Evolutionary conservation across 805 yeast species (phyloP), one percentile per base, ranked within the genome.

Genomic region (Candida silvicultrix): DNA sequence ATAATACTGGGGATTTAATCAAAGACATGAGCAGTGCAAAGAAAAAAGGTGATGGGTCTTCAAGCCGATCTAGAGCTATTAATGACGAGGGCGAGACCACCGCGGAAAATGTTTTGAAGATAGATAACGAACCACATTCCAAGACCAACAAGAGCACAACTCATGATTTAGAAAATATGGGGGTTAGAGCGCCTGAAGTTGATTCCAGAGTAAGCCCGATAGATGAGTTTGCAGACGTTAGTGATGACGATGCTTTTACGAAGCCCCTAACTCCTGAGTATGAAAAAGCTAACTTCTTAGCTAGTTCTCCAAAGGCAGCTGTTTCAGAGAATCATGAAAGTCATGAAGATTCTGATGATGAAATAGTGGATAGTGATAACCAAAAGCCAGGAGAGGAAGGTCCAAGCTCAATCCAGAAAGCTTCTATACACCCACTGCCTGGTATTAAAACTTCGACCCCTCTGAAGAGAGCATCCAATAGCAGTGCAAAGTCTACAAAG

Each of bases 311-410:
- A 15, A 35, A 32, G 12, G 35, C n/a, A 32, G 4, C 35, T 5
- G n/a, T 32, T 32, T 10, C 38, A 7, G 14, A 37, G 21, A 14
- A 42, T 39, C 46, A 43, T n/a, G 43, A 43, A 20, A 20, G 32
- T 18, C 18, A 31, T n/a, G 28, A 35, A 2, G 31, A 40, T 5
- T 20, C 18, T 32, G 44, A 41, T 25, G 23, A 21, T 34, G 41
- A 39, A 16, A 23, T 25, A n/a, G 20, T 40, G 25, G 31, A 49
- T 21, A 49, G 49, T 22, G 38, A 29, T 19, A 49, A 37, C 9
- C 47, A 50, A 20, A 46, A 40, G 4, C 16, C 45, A 28, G 37
- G 44, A 15, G 34, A 29, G 4, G 12, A 42, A n/a, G 45, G 28
- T 28, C 43, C 16, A 21, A 4, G 10, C 9, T 11, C n/a, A n/a